These are phyloP conservation scores for Kurtzmaniella cleridarum DNA, from an alignment of 805 yeast species.

Conservation along the genomic window DNA sequence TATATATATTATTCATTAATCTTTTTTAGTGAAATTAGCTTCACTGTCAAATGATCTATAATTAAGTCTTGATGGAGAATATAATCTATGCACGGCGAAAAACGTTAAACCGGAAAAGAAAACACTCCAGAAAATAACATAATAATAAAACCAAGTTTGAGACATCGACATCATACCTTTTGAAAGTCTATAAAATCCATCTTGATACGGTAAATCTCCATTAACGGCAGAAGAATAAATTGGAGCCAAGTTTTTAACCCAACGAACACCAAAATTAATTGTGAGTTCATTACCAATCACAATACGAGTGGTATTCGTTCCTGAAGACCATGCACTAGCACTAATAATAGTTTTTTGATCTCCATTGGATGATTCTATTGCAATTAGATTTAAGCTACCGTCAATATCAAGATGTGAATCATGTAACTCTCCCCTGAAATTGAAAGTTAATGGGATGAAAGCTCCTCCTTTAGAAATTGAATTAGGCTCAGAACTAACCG, in stretches of 20 bases:
- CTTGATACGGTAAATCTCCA: constrained; percentile 26
- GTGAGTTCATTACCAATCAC: constrained; percentile 64
- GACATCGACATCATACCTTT: constrained; percentile 19
- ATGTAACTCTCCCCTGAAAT: constrained; percentile 61
- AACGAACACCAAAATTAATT: constrained; percentile 51
- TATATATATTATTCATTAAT: background rate
- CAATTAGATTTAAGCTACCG: constrained; percentile 46
- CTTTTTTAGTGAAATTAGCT: constrained; percentile 2
- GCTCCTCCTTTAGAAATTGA: constrained; percentile 41
- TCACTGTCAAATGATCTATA: constrained; percentile 1
- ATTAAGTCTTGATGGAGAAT: background rate
- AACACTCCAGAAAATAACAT: constrained; percentile 17
- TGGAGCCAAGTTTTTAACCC: constrained; percentile 38
- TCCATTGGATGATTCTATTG: constrained; percentile 2
- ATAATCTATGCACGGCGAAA: constrained; percentile 8
- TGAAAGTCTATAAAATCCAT: constrained; percentile 39
- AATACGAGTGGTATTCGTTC: constrained; percentile 54
- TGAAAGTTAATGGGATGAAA: constrained; percentile 54
- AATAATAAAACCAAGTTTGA: constrained; percentile 13
- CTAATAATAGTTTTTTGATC: constrained; percentile 42
- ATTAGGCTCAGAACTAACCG: constrained; percentile 41
- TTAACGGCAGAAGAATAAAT: constrained; percentile 11
- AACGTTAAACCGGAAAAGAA: constrained; percentile 17
- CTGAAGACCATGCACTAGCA: constrained; percentile 54
- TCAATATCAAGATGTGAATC: constrained; percentile 68